Base-by-base conservation (phyloP, 257 asterid genomes). In the Penstemon eatonii region DNA sequence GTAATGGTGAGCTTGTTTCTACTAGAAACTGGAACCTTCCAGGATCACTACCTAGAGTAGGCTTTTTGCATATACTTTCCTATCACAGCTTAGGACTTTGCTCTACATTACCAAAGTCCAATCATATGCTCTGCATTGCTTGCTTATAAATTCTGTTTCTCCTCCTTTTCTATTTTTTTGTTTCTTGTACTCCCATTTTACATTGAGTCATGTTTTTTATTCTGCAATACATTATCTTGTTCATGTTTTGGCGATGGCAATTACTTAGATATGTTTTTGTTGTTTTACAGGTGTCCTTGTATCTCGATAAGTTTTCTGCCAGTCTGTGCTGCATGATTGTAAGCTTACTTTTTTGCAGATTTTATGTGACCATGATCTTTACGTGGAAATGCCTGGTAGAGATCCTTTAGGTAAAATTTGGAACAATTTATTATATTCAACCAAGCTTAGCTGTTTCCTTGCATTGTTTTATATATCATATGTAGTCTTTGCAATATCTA, bases 371-470 rank as follows among this genome's bases (percentile, higher is more conserved):
- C 99, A 94, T 4, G 99, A 94, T 81, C 97, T 94, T 55, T 94
- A 91, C 74, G 96, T 94, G 80, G 99, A 94, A 83, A 94, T 94
- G 99, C 99, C 99, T 56, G 99, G 99, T 58, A 77, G 97, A 81
- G 99, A 94, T 80, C 99, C 99, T 72, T 94, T 84, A 85, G 99
- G 99, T 94, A 81, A 72, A 57, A 38, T n/a, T 67, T 67, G 57
- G 49, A 67, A 63, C 45, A 10, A 36, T 59, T 8, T 52, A 15
- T 43, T 56, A 66, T 69, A 40, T 57, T 45, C n/a, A 3, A 56
- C 47, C 72, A 59, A 56, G 55, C 57, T 46, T 70, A 62, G 47
- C 56, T 60, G 54, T 40, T 73, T 66, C 54, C 67, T 49, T 67
- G 49, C 36, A 41, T 49, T 71, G 52, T 68, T 52, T 62, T 46